Percentiles rank a stretch among this genome's conserved stretches.
Conservation (phyloP, 306 rosid species). For the Lathyrus oleraceus region DNA sequence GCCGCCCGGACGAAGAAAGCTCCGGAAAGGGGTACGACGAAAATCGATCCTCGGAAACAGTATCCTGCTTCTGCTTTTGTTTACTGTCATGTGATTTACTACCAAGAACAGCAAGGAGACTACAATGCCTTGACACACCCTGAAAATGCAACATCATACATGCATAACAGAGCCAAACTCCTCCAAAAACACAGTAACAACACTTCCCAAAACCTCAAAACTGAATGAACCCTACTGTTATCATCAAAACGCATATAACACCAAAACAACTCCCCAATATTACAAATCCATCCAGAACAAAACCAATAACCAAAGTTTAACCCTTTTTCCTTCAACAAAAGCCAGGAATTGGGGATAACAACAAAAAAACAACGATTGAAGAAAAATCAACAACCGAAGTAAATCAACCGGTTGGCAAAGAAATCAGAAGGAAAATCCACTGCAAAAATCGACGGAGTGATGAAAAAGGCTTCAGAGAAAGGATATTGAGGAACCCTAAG, state of each 20-base stretch:
- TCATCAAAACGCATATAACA: conserved; percentile 26
- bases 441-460: conserved; percentile 41
- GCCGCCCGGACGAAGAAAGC: conserved; percentile 46
- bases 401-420: conserved; percentile 13
- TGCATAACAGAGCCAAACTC: conserved; percentile 39
- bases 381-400: conserved; percentile 36
- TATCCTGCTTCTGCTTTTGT: conserved; percentile 42
- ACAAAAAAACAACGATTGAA: conserved; percentile 31
- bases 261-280: conserved; percentile 11
- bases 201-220: conserved; percentile 30
- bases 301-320: conserved; percentile 5
- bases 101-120: conserved; percentile 51
- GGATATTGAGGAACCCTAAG: conserved; percentile 42
- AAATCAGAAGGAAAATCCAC: conserved; percentile 30
- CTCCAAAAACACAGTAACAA: conserved; percentile 30
- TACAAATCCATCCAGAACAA: conserved; percentile 29
- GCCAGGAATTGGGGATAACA: conserved; percentile 25
- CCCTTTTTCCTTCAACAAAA: neutral
- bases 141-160: conserved; percentile 54
- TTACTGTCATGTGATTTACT: conserved; percentile 43
- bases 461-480: conserved; percentile 20
- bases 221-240: neutral
- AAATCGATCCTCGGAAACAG: conserved; percentile 33
- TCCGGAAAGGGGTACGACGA: conserved; percentile 43
- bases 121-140: conserved; percentile 43